Evolutionary conservation across 345 rosid species (phyloP), one percentile per base, ranked within the genome.

Genomic region (Carallia pectinifolia): DNA sequence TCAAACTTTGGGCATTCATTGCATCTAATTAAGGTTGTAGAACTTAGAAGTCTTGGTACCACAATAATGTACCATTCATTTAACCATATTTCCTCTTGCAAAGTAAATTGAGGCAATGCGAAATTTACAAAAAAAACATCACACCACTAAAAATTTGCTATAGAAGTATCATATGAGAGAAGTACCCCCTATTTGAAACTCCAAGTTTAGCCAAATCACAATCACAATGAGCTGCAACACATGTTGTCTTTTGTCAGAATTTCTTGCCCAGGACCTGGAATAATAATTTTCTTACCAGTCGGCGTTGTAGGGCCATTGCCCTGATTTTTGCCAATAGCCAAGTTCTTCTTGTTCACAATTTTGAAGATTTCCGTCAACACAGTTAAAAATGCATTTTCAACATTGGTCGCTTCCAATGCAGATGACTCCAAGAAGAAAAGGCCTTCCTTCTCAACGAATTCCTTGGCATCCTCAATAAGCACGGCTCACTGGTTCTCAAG

Each of bases 361-460:
- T 74, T 69, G 70, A 65, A 77, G 53, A 77, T 72, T 52, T 77
- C 76, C 0, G 76, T 77, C 64, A 72, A 18, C 34, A 72, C 66
- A 0, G 73, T 77, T 33, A 63, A 9, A 58, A 77, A 77, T 27
- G 80, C 80, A 4, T 58, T 48, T 63, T 77, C 80, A 7, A 72
- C 80, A 50, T 77, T 77, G 7, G 73, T 72, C 6, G 76, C 72
- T 54, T 77, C 69, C 23, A 77, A 66, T 44, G 80, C 76, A 2
- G 80, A 77, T 31, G 80, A 72, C 72, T 77, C 80, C 70, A 72
- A 52, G 65, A 71, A 77, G 64, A 68, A 77, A 6, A 77, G 70
- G 31, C 73, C 60, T 77, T 77, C 76, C 66, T 64, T 63, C 67
- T 72, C 70, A 2, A 76, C 76, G 34, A 77, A 72, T 13, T 72